phyloP scores from a whole-genome alignment of 805 yeast genomes.

The Torulaspora indica region DNA sequence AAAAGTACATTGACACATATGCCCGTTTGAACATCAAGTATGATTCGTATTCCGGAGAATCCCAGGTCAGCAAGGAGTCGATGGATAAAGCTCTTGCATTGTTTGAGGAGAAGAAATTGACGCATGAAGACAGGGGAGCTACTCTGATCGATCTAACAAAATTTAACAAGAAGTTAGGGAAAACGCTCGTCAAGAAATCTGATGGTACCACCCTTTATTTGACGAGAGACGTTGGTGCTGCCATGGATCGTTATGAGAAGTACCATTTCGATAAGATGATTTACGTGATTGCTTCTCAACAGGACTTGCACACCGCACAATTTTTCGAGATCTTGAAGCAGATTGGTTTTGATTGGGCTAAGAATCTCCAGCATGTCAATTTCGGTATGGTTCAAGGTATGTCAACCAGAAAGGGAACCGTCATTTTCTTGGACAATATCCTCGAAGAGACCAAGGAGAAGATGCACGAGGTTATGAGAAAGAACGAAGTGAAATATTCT shows the following conservation, averaged over 20 bases:
- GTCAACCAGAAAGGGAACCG: conserved; percentile 98
- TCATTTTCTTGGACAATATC: conserved; percentile 92
- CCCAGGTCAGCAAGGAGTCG: conserved; percentile 73
- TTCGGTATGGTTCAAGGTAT: conserved; percentile 98
- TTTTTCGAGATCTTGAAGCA: conserved; percentile 89
- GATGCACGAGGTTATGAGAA: conserved; percentile 95
- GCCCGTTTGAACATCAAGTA: conserved; percentile 85
- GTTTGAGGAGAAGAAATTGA: conserved; percentile 63
- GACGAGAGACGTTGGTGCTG: conserved; percentile 96
- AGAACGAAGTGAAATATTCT: conserved; percentile 83
- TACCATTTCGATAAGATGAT: conserved; percentile 92
- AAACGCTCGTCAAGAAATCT: conserved; percentile 84
- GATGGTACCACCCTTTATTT: conserved; percentile 93
- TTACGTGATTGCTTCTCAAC: conserved; percentile 94
- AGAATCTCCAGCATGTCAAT: conserved; percentile 72
- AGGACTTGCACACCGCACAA: conserved; percentile 90
- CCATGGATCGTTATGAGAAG: conserved; percentile 78
- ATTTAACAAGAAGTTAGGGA: conserved; percentile 87
- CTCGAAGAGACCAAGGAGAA: conserved; percentile 87
- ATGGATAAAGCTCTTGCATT: conserved; percentile 62
- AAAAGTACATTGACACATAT: conserved; percentile 79
- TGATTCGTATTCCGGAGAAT: conserved; percentile 92
- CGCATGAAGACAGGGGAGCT: conserved; percentile 89
- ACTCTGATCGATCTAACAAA: conserved; percentile 76
- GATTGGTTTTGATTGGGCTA: conserved; percentile 86